Conservation (phyloP, 345 rosid species). For the Eucalyptus sp. region DNA sequence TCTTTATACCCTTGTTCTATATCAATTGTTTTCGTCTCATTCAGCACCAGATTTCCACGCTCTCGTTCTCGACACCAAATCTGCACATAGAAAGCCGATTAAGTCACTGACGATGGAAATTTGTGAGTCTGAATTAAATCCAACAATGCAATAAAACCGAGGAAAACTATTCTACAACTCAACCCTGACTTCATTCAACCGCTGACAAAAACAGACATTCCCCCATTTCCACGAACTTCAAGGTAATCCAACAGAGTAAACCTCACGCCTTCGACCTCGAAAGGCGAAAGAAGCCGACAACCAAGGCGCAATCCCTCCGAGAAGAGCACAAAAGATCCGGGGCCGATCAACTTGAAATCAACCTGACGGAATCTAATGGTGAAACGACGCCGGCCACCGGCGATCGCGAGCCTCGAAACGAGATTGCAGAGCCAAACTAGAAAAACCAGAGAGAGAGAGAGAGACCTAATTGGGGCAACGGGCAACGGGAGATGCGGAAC, state of each 20-base stretch:
- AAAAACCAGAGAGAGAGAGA: neutral
- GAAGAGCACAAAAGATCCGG: neutral
- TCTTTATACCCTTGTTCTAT: constrained; percentile 40
- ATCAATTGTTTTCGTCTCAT: constrained; percentile 28
- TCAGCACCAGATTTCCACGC: neutral
- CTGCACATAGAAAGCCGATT: neutral
- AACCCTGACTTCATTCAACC: neutral
- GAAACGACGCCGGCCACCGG: neutral
- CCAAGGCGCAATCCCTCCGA: neutral
- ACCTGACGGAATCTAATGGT: neutral
- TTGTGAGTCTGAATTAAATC: neutral
- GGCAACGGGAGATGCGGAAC: neutral
- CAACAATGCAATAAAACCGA: neutral
- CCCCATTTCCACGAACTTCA: neutral
- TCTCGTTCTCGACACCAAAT: neutral
- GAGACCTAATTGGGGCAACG: no score
- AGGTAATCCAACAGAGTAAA: neutral
- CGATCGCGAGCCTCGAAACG: neutral
- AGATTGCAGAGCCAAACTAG: neutral
- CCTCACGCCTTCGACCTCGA: neutral
- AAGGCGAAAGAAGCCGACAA: neutral
- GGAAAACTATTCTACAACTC: neutral
- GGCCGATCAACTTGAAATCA: neutral
- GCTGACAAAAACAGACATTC: neutral
- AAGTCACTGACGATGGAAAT: neutral